These are phyloP conservation scores for Pyricularia pennisetigena DNA, from an alignment of 2,329 filamentous ascomycete genomes.

Conservation along the genomic window DNA sequence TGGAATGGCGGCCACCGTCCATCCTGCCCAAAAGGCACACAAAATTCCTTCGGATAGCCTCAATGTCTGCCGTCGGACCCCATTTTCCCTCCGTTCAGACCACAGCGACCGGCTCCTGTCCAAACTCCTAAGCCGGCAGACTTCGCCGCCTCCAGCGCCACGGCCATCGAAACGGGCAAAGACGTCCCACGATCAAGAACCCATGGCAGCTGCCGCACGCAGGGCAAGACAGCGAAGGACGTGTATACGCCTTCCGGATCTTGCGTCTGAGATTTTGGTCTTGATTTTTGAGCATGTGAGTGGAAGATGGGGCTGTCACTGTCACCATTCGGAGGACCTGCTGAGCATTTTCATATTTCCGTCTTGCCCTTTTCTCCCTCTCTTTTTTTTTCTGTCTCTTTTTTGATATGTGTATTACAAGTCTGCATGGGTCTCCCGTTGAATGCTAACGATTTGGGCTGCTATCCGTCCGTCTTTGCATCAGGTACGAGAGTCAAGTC, in stretches of 20 bases:
- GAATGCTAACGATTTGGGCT: not conserved
- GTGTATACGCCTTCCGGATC: not conserved
- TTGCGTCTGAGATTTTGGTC: conserved; percentile 2
- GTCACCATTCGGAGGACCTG: not conserved
- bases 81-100: not conserved
- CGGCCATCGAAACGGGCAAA: not conserved
- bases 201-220: not conserved
- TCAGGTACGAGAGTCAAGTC: not conserved
- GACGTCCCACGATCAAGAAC: not conserved
- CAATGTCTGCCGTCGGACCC: not conserved
- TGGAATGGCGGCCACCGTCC: not conserved
- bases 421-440: not conserved
- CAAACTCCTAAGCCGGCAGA: not conserved
- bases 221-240: not conserved
- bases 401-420: not conserved
- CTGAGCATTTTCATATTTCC: not conserved
- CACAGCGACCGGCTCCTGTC: not conserved
- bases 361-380: not conserved
- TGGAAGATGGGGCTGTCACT: not conserved
- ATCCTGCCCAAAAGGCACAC: not conserved
- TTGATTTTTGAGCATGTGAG: conserved; percentile 2
- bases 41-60: not conserved
- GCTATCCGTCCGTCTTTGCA: not conserved
- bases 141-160: not conserved
- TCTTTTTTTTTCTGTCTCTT: not conserved